Evolutionary conservation across 192 early-diverging fungal genomes (phyloP).

Genomic region (Backusella parvicylindrica): DNA sequence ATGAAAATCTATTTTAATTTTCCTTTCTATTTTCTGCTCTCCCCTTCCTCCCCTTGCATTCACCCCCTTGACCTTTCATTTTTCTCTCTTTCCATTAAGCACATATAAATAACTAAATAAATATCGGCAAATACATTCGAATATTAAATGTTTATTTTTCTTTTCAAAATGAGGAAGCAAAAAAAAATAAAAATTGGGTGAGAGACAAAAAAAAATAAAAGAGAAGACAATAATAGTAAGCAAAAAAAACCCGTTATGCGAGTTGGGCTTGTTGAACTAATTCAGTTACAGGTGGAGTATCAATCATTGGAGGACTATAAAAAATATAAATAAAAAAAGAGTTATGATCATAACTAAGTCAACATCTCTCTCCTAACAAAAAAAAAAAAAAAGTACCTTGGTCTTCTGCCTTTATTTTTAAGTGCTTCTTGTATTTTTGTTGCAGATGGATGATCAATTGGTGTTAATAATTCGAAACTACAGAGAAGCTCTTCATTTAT

Average conservation of each 20-base stretch:
- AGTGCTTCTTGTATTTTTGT: not conserved
- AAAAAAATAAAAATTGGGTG: not conserved
- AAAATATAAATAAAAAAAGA: not conserved
- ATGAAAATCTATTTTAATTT: not conserved
- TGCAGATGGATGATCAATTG: conserved; percentile 21
- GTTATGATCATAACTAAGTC: not conserved
- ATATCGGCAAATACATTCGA: not conserved
- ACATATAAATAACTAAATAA: not conserved
- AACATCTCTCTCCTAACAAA: not conserved
- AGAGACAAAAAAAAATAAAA: too few species aligned
- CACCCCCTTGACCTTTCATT: not conserved
- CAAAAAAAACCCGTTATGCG: not conserved
- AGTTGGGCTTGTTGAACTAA: not conserved
- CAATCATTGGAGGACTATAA: conserved; percentile 8
- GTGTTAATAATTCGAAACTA: conserved; percentile 60
- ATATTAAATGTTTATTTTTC: not conserved
- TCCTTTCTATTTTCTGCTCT: too few species aligned
- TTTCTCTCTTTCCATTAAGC: not conserved
- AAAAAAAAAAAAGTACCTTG: conserved; percentile 7
- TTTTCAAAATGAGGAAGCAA: not conserved
- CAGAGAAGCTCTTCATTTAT: conserved; percentile 81
- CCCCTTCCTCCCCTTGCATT: not conserved
- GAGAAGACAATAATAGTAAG: not conserved
- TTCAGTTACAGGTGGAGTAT: not conserved
- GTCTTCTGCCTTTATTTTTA: conserved; percentile 11